These are phyloP conservation scores for Cladosporium sp. DNA, from an alignment of 2,329 filamentous ascomycete genomes.

Conservation along the genomic window DNA sequence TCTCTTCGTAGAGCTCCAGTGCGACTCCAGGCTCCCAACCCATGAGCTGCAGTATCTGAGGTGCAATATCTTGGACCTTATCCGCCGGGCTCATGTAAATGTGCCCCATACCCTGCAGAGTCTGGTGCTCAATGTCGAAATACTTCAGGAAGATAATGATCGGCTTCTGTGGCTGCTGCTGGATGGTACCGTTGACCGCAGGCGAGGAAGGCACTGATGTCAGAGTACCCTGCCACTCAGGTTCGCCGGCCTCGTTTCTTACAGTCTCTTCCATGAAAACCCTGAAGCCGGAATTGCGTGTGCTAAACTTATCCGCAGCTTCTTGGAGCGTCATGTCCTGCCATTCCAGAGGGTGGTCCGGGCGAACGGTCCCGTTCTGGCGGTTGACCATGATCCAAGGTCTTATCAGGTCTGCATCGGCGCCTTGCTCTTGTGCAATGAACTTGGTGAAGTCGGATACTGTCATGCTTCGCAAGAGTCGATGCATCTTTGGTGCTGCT, in stretches of 20 bases:
- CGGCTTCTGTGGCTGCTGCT: constrained; percentile 40
- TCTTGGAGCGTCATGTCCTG: constrained; percentile 64
- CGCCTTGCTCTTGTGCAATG: constrained; percentile 64
- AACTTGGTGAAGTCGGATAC: constrained; percentile 68
- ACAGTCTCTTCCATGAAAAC: constrained; percentile 81
- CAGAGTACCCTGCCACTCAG: constrained; percentile 64
- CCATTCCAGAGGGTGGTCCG: constrained; percentile 81
- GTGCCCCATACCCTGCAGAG: constrained; percentile 70
- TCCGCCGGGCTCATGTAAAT: constrained; percentile 84
- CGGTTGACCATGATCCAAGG: constrained; percentile 98
- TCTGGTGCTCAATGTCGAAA: constrained; percentile 75
- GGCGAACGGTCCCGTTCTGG: constrained; percentile 92
- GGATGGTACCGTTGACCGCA: constrained; percentile 38
- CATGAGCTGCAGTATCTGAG: constrained; percentile 76
- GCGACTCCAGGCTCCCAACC: constrained; percentile 71
- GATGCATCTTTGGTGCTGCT: constrained; percentile 66
- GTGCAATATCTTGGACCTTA: constrained; percentile 78
- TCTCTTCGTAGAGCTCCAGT: constrained; percentile 83
- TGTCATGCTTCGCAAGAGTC: constrained; percentile 68
- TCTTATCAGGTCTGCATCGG: constrained; percentile 66
- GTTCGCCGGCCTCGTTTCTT: constrained; percentile 63
- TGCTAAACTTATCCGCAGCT: constrained; percentile 63
- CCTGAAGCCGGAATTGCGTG: constrained; percentile 62
- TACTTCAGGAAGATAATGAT: constrained; percentile 90
- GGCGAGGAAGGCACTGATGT: constrained; percentile 46